phyloP scores from a whole-genome alignment of 2,329 filamentous ascomycete genomes.

The Zarea fungicola region DNA sequence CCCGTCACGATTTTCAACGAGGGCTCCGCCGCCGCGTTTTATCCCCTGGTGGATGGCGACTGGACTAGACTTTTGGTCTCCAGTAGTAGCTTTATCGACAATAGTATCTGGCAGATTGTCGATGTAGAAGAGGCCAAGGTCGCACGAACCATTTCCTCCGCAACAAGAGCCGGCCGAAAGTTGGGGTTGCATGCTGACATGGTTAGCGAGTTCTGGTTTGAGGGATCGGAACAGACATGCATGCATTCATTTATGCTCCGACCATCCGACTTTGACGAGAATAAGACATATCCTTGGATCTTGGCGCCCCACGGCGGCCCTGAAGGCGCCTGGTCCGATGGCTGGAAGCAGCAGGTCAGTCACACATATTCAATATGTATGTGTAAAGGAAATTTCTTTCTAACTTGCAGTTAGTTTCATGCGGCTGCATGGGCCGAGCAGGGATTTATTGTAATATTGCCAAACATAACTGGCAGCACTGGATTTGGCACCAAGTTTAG shows the following conservation, averaged over 20 bases:
- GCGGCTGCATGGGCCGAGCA: constrained; percentile 53
- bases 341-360: constrained; percentile 38
- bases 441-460: constrained; percentile 54
- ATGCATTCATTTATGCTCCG: constrained; percentile 36
- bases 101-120: constrained; percentile 32
- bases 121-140: constrained; percentile 19
- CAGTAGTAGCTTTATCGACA: constrained; percentile 33
- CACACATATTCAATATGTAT: neutral
- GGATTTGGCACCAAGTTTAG: constrained; percentile 45
- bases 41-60: constrained; percentile 22
- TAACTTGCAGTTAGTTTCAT: constrained; percentile 41
- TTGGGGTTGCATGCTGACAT: constrained; percentile 31
- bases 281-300: constrained; percentile 32
- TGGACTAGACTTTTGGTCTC: constrained; percentile 30
- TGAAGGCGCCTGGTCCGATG: constrained; percentile 45
- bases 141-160: constrained; percentile 25
- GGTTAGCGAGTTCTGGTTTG: constrained; percentile 36
- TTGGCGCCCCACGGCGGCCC: constrained; percentile 37
- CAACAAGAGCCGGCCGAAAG: constrained; percentile 26
- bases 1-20: constrained; percentile 22
- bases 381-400: neutral
- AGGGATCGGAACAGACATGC: constrained; percentile 29
- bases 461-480: constrained; percentile 53
- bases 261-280: constrained; percentile 32
- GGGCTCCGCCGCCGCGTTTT: constrained; percentile 25